phyloP scores from a whole-genome alignment of 352 stramenopile species.

The Phytophthora pistaciae region DNA sequence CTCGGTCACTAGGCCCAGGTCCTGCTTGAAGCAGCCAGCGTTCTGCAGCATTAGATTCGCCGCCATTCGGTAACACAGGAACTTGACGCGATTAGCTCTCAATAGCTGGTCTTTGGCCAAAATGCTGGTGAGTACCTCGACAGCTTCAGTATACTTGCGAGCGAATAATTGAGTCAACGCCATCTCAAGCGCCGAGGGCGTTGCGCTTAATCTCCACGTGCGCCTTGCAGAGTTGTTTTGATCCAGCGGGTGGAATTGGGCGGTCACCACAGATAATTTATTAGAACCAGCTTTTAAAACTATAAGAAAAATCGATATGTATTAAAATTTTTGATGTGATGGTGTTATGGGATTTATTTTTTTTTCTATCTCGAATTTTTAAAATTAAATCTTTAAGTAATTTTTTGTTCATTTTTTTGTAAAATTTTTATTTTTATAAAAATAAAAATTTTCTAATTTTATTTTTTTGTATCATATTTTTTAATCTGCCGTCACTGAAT shows the following conservation, averaged over 20 bases:
- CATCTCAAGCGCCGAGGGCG: constrained; percentile 2
- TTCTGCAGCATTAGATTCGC: constrained; percentile 13
- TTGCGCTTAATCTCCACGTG: constrained; percentile 5
- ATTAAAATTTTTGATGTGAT: no score
- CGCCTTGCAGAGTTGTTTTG: not conserved
- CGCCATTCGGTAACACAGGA: constrained; percentile 7
- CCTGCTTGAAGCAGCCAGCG: not conserved
- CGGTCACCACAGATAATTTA: constrained; percentile 4
- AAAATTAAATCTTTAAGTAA: no score
- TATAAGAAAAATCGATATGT: no score
- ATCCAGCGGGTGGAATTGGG: constrained; percentile 8
- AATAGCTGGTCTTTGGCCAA: not conserved
- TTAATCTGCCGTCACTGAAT: not conserved
- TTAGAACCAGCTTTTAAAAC: no score
- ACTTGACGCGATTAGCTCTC: not conserved
- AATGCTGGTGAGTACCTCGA: not conserved
- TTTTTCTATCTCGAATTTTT: no score
- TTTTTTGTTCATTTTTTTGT: no score
- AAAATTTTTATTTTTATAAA: no score
- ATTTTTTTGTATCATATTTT: no score
- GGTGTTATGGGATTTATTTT: no score
- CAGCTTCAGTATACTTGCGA: constrained; percentile 2
- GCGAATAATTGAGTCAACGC: constrained; percentile 7
- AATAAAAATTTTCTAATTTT: no score
- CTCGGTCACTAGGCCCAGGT: not conserved